These are phyloP conservation scores for Claviceps purpurea DNA, from an alignment of 2,329 filamentous ascomycete genomes.

Conservation along the genomic window DNA sequence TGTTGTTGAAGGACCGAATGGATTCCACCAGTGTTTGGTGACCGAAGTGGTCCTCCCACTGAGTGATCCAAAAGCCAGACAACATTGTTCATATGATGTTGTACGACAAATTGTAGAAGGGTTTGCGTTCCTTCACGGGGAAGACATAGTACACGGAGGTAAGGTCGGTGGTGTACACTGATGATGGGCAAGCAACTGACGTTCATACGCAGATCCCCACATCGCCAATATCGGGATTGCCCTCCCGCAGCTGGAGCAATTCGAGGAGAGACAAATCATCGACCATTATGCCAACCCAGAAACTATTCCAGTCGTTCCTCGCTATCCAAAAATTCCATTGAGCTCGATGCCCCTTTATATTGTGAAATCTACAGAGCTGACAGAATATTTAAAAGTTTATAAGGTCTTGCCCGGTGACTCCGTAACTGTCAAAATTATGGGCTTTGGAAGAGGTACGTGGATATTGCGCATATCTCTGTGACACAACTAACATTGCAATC, in stretches of 20 bases:
- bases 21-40: slow-evolving; percentile 6
- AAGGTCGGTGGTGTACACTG: background rate
- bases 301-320: background rate
- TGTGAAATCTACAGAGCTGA: background rate
- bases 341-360: background rate
- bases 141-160: no score
- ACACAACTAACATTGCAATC: no score
- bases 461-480: background rate
- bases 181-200: background rate
- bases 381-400: no score
- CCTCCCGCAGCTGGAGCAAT: no score
- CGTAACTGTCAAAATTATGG: background rate
- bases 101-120: slow-evolving; percentile 1
- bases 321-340: background rate
- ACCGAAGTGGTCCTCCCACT: slow-evolving; percentile 4
- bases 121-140: slow-evolving; percentile 1
- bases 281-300: background rate
- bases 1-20: slow-evolving; percentile 5
- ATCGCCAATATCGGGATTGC: background rate
- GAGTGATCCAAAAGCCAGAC: background rate
- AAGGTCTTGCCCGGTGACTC: background rate
- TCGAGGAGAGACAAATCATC: background rate
- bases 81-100: background rate
- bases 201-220: background rate
- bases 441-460: slow-evolving; percentile 1